phyloP scores from a whole-genome alignment of 805 yeast genomes.

The Monosporozyma aquatica region DNA sequence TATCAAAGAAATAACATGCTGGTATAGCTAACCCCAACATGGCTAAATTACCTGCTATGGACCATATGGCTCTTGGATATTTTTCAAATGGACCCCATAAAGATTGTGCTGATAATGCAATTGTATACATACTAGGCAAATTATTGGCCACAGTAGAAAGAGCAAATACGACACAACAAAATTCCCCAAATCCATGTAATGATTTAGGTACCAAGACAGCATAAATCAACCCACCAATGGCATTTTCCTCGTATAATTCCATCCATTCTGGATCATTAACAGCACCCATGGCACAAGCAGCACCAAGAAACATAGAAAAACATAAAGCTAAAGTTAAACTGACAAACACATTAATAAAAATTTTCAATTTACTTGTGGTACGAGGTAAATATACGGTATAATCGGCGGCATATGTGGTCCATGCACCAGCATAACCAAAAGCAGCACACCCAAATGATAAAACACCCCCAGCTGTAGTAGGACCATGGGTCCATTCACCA shows the following conservation, averaged over 20 bases:
- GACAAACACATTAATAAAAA: neutral
- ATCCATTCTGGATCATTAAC: conserved; percentile 3
- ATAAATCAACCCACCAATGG: conserved; percentile 4
- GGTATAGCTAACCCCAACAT: conserved; percentile 3
- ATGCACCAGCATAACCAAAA: conserved; percentile 5
- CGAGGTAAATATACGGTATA: conserved; percentile 5
- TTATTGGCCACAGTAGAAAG: conserved; percentile 6
- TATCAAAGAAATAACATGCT: conserved; percentile 5
- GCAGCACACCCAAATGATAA: conserved; percentile 4
- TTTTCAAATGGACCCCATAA: conserved; percentile 4
- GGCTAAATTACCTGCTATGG: conserved; percentile 5
- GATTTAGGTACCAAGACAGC: conserved; percentile 6
- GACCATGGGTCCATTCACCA: conserved; percentile 5
- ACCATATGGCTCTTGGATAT: conserved; percentile 5
- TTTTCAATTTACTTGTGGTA: neutral
- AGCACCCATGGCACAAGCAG: conserved; percentile 5
- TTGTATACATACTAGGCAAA: conserved; percentile 6
- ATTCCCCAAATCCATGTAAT: conserved; percentile 6
- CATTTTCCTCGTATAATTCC: conserved; percentile 1
- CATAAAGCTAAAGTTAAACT: conserved; percentile 2
- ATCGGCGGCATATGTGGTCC: conserved; percentile 6
- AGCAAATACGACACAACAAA: conserved; percentile 6
- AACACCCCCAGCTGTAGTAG: conserved; percentile 6
- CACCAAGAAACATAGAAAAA: conserved; percentile 5
- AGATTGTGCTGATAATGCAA: conserved; percentile 5